Conservation (phyloP, 1,284 basidiomycete species). For the Athelia sp. region DNA sequence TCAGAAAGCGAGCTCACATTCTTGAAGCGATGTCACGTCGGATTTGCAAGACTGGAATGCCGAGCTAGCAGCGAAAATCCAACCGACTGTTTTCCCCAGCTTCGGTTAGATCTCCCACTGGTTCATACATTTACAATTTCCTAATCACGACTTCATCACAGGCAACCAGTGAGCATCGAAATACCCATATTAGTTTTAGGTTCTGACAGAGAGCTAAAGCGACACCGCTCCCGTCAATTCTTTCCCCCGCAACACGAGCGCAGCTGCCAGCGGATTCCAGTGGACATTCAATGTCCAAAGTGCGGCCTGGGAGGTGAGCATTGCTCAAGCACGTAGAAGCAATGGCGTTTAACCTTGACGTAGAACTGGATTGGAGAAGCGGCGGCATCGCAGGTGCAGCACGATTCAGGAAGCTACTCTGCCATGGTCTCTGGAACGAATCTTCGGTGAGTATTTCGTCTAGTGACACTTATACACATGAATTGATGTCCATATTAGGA, state of each 20-base stretch:
- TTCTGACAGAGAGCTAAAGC: slow-evolving; percentile 19
- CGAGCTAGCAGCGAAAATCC: slow-evolving; percentile 34
- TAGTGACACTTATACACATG: not conserved
- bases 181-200: slow-evolving; percentile 1
- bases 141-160: not conserved
- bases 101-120: slow-evolving; percentile 36
- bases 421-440: slow-evolving; percentile 36
- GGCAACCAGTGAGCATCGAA: slow-evolving; percentile 3
- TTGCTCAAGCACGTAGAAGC: not conserved
- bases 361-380: slow-evolving; percentile 36
- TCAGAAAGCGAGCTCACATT: not conserved
- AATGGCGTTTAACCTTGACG: not conserved
- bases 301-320: slow-evolving; percentile 38
- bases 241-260: slow-evolving; percentile 43
- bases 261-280: slow-evolving; percentile 31
- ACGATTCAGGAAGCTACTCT: slow-evolving; percentile 46
- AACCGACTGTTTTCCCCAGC: slow-evolving; percentile 36
- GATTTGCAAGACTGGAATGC: slow-evolving; percentile 39
- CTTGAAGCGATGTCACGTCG: slow-evolving; percentile 32
- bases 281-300: slow-evolving; percentile 48
- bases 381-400: slow-evolving; percentile 34
- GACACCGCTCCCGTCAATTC: slow-evolving; percentile 43
- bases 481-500: slow-evolving; percentile 19
- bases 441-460: slow-evolving; percentile 27
- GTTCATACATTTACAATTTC: not conserved